Evolutionary conservation across 2,329 filamentous ascomycete genomes (phyloP).

Genomic region (Camillea tinctor): DNA sequence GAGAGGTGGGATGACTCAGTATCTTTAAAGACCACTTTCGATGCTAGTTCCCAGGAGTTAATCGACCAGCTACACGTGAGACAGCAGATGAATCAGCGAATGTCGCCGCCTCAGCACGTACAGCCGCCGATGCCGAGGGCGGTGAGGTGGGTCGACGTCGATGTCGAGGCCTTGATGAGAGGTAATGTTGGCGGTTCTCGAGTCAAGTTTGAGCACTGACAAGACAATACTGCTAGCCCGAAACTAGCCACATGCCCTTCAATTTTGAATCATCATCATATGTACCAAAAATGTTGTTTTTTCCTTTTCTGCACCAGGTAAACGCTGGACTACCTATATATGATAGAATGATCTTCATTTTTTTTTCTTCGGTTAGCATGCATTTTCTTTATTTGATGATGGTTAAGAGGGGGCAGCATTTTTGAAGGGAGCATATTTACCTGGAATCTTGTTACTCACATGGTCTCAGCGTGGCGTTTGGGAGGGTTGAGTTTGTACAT

Average conservation of each 20-base stretch:
- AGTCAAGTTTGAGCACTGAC: slow-evolving; percentile 10
- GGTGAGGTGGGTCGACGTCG: slow-evolving; percentile 45
- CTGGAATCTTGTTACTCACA: background rate
- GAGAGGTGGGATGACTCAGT: slow-evolving; percentile 59
- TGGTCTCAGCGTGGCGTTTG: background rate
- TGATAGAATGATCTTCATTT: background rate
- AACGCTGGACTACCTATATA: background rate
- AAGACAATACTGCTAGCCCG: background rate
- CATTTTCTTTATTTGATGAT: background rate
- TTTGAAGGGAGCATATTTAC: background rate
- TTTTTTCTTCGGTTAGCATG: background rate
- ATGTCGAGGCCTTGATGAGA: slow-evolving; percentile 44
- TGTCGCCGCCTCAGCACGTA: slow-evolving; percentile 30
- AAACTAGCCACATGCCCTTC: background rate
- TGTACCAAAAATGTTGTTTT: background rate
- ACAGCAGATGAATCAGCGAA: slow-evolving; percentile 38
- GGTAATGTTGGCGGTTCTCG: slow-evolving; percentile 21
- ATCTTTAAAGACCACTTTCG: slow-evolving; percentile 53
- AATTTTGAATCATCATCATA: background rate
- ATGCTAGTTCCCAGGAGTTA: slow-evolving; percentile 46
- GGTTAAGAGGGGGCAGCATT: background rate
- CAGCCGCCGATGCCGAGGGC: slow-evolving; percentile 33
- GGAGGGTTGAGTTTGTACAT: background rate
- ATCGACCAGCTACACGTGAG: slow-evolving; percentile 41
- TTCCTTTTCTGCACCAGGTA: background rate